These are phyloP conservation scores for Mycena amicta DNA, from an alignment of 768 basidiomycete species.

Conservation along the genomic window DNA sequence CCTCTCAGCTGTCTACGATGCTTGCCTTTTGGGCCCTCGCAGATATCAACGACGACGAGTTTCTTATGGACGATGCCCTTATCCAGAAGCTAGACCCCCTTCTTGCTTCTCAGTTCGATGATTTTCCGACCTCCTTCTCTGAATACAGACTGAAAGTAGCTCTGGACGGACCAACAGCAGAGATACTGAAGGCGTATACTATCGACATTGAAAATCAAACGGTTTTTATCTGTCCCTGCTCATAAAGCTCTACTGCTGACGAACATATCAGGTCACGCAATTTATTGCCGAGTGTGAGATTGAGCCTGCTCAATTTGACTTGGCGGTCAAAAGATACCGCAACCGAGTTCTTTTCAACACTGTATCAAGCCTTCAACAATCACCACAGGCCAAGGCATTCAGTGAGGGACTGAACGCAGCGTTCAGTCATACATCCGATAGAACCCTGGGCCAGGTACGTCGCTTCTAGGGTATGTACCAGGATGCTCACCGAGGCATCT, in stretches of 20 bases:
- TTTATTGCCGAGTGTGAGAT: background rate
- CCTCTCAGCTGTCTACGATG: background rate
- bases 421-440: background rate
- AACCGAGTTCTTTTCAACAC: background rate
- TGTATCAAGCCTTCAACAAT: background rate
- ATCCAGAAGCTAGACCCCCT: background rate
- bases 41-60: background rate
- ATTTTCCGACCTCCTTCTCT: too few relatives aligned
- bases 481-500: too few relatives aligned
- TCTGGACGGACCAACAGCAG: too few relatives aligned
- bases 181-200: too few relatives aligned
- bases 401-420: background rate
- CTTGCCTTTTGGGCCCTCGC: background rate
- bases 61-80: background rate
- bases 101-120: too few relatives aligned
- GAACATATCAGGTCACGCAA: background rate
- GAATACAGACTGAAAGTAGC: too few relatives aligned
- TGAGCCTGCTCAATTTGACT: background rate
- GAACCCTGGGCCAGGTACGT: background rate
- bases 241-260: too few relatives aligned
- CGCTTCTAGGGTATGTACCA: too few relatives aligned
- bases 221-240: too few relatives aligned
- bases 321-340: background rate
- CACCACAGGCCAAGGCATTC: background rate
- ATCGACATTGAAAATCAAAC: too few relatives aligned